A percentile compares a stretch with the other conserved stretches of the same genome.
These are phyloP conservation scores for Maudiozyma turicensis DNA, from an alignment of 805 yeast genomes.

Conservation along the genomic window DNA sequence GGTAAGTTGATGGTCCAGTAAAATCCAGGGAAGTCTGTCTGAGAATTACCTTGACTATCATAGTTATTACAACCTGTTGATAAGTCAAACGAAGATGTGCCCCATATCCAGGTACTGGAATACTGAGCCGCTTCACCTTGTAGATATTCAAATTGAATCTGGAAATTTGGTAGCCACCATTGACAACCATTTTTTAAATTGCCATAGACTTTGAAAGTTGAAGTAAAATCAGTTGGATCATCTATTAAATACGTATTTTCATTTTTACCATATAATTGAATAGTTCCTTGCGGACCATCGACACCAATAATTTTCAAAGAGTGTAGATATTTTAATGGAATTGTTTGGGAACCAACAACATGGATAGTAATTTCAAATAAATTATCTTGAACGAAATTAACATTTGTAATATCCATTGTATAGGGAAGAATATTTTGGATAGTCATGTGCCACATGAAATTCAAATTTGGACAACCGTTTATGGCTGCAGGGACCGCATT, in stretches of 20 bases:
- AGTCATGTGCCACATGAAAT: slow-evolving; percentile 8
- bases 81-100: slow-evolving; percentile 11
- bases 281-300: slow-evolving; percentile 9
- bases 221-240: slow-evolving; percentile 16
- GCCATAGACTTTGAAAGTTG: slow-evolving; percentile 13
- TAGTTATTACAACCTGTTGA: slow-evolving; percentile 13
- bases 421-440: slow-evolving; percentile 7
- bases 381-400: slow-evolving; percentile 7
- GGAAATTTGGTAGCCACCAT: slow-evolving; percentile 17
- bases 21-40: slow-evolving; percentile 15
- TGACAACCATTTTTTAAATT: background rate
- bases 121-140: slow-evolving; percentile 8
- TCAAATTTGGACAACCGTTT: slow-evolving; percentile 12
- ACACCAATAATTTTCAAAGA: slow-evolving; percentile 13
- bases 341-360: slow-evolving; percentile 9
- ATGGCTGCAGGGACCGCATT: background rate
- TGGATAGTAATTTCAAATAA: slow-evolving; percentile 14
- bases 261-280: slow-evolving; percentile 12
- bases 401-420: slow-evolving; percentile 8
- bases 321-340: slow-evolving; percentile 10
- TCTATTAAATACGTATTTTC: slow-evolving; percentile 8
- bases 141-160: slow-evolving; percentile 13
- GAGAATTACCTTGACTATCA: slow-evolving; percentile 13
- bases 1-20: slow-evolving; percentile 6
- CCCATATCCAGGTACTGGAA: slow-evolving; percentile 11